Evolutionary conservation across 1,139 yeast species (phyloP).

Genomic region (Geotrichum histeridarum): DNA sequence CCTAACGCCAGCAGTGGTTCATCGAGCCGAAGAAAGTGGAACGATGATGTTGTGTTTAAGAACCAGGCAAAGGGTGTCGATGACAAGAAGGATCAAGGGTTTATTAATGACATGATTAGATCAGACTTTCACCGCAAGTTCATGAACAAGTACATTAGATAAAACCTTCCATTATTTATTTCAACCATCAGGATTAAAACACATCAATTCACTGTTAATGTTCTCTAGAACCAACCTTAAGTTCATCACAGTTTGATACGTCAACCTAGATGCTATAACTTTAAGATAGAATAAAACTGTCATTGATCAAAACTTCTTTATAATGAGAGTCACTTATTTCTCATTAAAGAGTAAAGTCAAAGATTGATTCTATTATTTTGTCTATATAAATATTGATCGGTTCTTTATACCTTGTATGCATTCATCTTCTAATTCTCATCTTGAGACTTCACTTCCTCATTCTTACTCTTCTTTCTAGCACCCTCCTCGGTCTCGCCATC

Average conservation of each 20-base stretch:
- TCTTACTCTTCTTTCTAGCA: not conserved
- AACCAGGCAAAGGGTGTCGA: slow-evolving; percentile 36
- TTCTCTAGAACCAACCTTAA: no score
- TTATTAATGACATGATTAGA: slow-evolving; percentile 59
- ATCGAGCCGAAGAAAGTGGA: slow-evolving; percentile 41
- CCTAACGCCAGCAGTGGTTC: slow-evolving; percentile 16
- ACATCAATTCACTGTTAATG: not conserved
- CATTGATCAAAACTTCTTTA: not conserved
- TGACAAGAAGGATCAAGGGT: slow-evolving; percentile 34
- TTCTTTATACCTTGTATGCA: no score
- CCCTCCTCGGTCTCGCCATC: not conserved
- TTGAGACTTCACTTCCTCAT: not conserved
- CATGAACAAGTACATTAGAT: slow-evolving; percentile 58
- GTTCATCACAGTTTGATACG: no score
- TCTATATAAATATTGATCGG: no score
- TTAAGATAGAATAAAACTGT: no score
- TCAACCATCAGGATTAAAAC: not conserved
- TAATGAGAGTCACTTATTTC: not conserved
- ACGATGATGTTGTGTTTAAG: slow-evolving; percentile 46
- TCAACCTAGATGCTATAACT: no score
- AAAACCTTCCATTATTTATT: slow-evolving; percentile 16
- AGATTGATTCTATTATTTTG: not conserved
- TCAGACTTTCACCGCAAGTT: slow-evolving; percentile 71
- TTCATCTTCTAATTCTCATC: not conserved
- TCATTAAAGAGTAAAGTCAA: not conserved